Evolutionary conservation across 768 basidiomycete genomes (phyloP), one percentile per base, ranked within the genome.

Genomic region (Russula sp.): DNA sequence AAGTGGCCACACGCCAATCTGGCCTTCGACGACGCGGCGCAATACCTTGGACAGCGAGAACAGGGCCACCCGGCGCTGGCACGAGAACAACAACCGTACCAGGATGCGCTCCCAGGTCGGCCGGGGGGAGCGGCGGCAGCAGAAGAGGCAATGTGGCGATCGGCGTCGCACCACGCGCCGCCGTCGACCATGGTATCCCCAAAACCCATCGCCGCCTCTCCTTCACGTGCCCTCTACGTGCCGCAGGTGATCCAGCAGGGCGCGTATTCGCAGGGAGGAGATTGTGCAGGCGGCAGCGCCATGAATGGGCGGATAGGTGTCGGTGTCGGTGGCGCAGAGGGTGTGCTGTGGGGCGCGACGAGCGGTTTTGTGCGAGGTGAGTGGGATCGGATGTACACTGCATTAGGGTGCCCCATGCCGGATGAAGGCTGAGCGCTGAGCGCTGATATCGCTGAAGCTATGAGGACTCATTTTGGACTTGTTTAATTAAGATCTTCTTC

Each of bases 361-460:
- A 77, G 82, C 50, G 83, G 83, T 9, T 84, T 88, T 68, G 85
- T 80, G 56, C 84, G 85, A 63, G 81, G 82, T 36, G 87, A 88
- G 71, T 88, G 87, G 87, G 64, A 56, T 20, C 60, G 56, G 22
- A 61, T 61, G 29, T 65, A 59, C 43, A 6, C 50, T 7, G 58
- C 42, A 25, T 41, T 59, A 34, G 58, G 50, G 14, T 7, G 32
- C 25, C 25, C 32, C 14, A 41, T 43, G 25, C 49, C n/a, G 11
- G 49, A 51, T 10, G 49, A 51, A 25, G 39, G 48, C 8, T 42
- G 20, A 42, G 45, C 22, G 48, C 18, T 34, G 25, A 18, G 48
- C 25, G 25, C 25, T 29, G 25, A 29, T 29, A 29, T 29, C 48
- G 34, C 32, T 18, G 13, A 7, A 49, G 29, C 4, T 3, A 5